These are phyloP conservation scores for Lasiodiplodia theobromae DNA, from an alignment of 2,329 filamentous ascomycete species.

Conservation along the genomic window DNA sequence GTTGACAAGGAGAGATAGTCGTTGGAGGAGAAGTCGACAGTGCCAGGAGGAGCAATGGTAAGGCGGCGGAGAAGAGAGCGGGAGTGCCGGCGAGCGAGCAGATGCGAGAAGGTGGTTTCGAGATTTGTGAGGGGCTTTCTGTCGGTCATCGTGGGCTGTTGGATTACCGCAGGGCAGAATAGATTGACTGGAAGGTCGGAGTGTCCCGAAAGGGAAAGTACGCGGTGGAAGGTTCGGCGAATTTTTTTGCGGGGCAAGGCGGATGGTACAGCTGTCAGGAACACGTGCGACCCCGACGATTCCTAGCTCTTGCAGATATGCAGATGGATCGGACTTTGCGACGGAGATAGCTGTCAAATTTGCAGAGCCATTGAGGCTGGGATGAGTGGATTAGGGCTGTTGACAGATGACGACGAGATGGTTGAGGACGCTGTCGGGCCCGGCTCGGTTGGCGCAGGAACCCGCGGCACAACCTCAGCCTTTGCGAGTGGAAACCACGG, in stretches of 20 bases:
- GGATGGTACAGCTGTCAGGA: slow-evolving; percentile 7
- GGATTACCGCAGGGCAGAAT: not conserved
- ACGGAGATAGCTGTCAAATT: not conserved
- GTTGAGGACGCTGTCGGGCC: not conserved
- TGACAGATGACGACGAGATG: not conserved
- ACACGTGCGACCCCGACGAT: not conserved
- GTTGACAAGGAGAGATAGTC: slow-evolving; percentile 68
- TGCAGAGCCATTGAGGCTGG: slow-evolving; percentile 9
- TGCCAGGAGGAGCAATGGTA: slow-evolving; percentile 42
- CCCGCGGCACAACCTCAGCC: not conserved
- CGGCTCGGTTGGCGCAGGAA: slow-evolving; percentile 20
- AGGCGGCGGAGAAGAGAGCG: slow-evolving; percentile 43
- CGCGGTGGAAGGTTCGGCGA: slow-evolving; percentile 5
- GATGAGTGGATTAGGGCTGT: slow-evolving; percentile 1
- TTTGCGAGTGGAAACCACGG: not conserved
- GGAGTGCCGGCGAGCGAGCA: slow-evolving; percentile 51
- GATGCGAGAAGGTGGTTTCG: slow-evolving; percentile 36
- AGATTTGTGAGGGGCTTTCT: slow-evolving; percentile 31
- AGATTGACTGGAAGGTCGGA: not conserved
- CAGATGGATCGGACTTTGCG: not conserved
- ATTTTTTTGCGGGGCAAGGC: slow-evolving; percentile 1
- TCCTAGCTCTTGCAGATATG: not conserved
- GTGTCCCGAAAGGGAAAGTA: slow-evolving; percentile 9
- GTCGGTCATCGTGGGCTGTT: not conserved
- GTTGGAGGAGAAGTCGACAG: slow-evolving; percentile 68